Base-by-base conservation (phyloP, 768 basidiomycete genomes). In the Chiua virens region DNA sequence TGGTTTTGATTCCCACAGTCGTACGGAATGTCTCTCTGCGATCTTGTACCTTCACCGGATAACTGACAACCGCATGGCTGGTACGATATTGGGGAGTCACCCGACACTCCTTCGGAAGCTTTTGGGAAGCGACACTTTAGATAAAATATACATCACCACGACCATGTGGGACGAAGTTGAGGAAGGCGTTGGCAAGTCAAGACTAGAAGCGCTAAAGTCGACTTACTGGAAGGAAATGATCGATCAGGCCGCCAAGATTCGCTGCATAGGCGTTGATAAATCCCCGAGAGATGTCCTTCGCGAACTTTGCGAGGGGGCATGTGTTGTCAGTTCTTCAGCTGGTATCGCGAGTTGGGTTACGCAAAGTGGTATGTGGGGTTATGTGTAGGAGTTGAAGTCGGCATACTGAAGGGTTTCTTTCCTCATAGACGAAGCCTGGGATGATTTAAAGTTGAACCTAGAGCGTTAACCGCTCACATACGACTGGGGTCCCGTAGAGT, bases 31-130 rank as follows among this genome's bases (percentile, higher is more conserved):
- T 13, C 62, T 75, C 3, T 56, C 68, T 14, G 72, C 66, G 2
- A 65, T 76, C 23, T 14, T 76, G 18, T 76, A 73, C 50, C 49
- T 76, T 17, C 75, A 76, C 47, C 64, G 69, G 13, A 76, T 76
- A 36, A 62, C 71, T 4, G 72, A 74, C 37, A 67, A 67, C 43
- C 63, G 72, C 1, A 67, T 74, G 61, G 59, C 58, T 0, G 74
- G 68, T 17, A 58, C 67, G 1, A 59, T 69, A 1, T 45, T 65
- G 18, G 68, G 57, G 42, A 71, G 71, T 49, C 61, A 72, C 22
- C 57, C 54, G 7, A 58, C 73, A 60, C 5, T 30, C 7, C 73
- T 76, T 42, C 39, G 40, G 32, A 40, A 54, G 22, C 22, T 68
- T 5, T 67, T 63, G 13, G 66, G 69, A 49, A 8, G 45, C 53